Conservation (phyloP, 2,329 filamentous ascomycete genomes). For the Amphichorda felina region DNA sequence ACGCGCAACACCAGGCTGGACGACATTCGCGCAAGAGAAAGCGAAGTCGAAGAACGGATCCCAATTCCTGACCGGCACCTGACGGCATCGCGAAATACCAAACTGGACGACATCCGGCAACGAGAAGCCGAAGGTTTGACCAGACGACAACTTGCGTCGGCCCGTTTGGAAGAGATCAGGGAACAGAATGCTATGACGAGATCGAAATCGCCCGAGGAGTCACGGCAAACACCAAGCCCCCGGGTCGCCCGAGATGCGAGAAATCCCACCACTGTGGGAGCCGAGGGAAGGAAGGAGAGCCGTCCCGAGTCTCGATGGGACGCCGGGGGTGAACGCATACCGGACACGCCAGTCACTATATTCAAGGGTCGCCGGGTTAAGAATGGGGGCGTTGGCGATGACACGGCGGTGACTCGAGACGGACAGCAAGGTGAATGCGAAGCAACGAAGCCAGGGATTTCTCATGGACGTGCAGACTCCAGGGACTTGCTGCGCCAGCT, state of each 20-base stretch:
- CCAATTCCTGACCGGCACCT: constrained; percentile 16
- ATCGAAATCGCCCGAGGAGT: constrained; percentile 28
- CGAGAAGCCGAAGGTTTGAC: constrained; percentile 31
- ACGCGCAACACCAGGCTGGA: constrained; percentile 14
- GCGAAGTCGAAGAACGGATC: constrained; percentile 16
- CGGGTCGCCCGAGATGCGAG: constrained; percentile 2
- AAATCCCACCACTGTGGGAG: background rate
- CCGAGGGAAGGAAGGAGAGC: background rate
- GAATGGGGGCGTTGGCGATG: background rate
- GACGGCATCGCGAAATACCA: constrained; percentile 23
- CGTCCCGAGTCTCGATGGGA: constrained; percentile 3
- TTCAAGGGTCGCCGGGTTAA: constrained; percentile 14
- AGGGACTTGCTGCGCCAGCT: constrained; percentile 36
- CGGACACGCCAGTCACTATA: constrained; percentile 27
- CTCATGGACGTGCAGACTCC: constrained; percentile 23
- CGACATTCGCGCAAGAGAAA: constrained; percentile 22
- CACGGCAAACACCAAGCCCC: constrained; percentile 1
- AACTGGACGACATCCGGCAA: constrained; percentile 34
- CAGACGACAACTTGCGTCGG: constrained; percentile 32
- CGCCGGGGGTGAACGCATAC: constrained; percentile 17
- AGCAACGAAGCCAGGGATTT: constrained; percentile 7
- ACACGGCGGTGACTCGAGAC: background rate
- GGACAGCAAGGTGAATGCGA: background rate
- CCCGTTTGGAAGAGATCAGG: constrained; percentile 39
- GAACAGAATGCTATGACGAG: constrained; percentile 34